Conservation (phyloP, 768 basidiomycete species). For the Suillus americanus region DNA sequence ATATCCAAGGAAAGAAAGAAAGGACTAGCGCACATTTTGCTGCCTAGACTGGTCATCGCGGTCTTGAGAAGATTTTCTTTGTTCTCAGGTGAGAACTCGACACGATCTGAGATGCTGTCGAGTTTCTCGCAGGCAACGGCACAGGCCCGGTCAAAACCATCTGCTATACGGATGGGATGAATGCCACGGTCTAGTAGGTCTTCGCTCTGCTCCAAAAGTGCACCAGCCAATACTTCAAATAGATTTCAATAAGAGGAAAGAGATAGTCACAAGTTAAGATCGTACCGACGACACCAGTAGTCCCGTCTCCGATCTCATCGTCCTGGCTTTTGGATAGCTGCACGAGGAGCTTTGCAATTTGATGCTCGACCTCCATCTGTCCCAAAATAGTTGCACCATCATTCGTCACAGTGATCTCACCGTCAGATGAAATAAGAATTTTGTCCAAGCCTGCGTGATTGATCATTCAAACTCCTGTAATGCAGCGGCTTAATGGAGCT, state of each 20-base stretch:
- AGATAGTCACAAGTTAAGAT: conserved; percentile 20
- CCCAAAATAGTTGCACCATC: conserved; percentile 98
- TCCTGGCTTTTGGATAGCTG: conserved; percentile 98
- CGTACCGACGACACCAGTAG: conserved; percentile 97
- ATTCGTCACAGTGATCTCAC: conserved; percentile 98
- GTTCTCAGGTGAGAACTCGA: conserved; percentile 80
- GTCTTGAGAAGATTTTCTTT: conserved; percentile 90
- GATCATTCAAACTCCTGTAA: conserved; percentile 11
- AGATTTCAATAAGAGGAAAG: conserved; percentile 1
- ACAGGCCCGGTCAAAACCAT: conserved; percentile 97
- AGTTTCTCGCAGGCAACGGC: conserved; percentile 86
- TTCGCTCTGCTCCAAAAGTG: conserved; percentile 92
- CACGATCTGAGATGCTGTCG: conserved; percentile 85
- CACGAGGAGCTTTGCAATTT: conserved; percentile 96
- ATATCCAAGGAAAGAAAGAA: neutral
- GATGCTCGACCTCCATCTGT: conserved; percentile 99
- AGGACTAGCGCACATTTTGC: conserved; percentile 81
- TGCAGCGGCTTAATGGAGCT: conserved; percentile 14
- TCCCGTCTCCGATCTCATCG: conserved; percentile 99
- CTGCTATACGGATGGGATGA: conserved; percentile 98
- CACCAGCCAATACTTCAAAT: conserved; percentile 87
- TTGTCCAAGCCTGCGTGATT: conserved; percentile 78
- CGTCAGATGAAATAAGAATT: conserved; percentile 93
- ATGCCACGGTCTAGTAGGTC: conserved; percentile 98
- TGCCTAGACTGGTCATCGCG: conserved; percentile 94